Percentiles rank a stretch among this genome's conserved stretches.
Evolutionary conservation across 495 filamentous ascomycete genomes (phyloP).

Genomic region (Parachaetomium inaequale): DNA sequence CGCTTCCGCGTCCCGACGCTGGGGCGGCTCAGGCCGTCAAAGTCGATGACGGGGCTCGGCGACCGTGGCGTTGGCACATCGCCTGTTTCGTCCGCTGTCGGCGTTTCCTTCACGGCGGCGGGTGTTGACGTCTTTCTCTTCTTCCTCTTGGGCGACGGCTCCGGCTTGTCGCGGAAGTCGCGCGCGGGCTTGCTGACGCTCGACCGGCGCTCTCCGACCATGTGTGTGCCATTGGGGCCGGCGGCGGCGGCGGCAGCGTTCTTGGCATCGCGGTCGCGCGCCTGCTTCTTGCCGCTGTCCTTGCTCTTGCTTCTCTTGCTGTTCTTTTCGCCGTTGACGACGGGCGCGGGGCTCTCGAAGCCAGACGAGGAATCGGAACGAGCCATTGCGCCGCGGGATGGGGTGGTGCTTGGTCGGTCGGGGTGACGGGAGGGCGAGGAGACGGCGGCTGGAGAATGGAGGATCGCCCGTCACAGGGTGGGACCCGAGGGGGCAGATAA

Average conservation of each 20-base stretch:
- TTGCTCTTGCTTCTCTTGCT: constrained; percentile 17
- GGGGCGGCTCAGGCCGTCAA: constrained; percentile 70
- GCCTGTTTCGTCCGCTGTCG: constrained; percentile 17
- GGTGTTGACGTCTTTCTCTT: constrained; percentile 32
- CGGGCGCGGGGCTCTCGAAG: constrained; percentile 27
- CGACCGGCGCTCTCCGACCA: constrained; percentile 38
- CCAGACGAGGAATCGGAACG: constrained; percentile 18
- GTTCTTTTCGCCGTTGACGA: constrained; percentile 18
- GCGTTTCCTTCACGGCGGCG: constrained; percentile 6
- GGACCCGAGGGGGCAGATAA: neutral
- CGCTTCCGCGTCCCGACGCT: constrained; percentile 74
- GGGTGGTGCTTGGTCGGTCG: neutral
- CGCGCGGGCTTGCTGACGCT: constrained; percentile 66
- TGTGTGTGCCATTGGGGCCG: constrained; percentile 26
- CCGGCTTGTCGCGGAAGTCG: constrained; percentile 68
- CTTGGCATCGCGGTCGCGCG: constrained; percentile 6
- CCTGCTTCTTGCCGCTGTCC: constrained; percentile 24
- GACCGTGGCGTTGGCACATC: constrained; percentile 38
- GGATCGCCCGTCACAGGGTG: neutral
- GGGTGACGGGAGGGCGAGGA: neutral
- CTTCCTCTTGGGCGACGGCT: constrained; percentile 39
- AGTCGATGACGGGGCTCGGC: constrained; percentile 66
- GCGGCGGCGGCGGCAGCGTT: constrained; percentile 18
- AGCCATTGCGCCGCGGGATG: constrained; percentile 16
- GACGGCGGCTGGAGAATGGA: neutral